These are phyloP conservation scores for Irpex rosettiformis DNA, from an alignment of 1,284 basidiomycete genomes.

Conservation along the genomic window DNA sequence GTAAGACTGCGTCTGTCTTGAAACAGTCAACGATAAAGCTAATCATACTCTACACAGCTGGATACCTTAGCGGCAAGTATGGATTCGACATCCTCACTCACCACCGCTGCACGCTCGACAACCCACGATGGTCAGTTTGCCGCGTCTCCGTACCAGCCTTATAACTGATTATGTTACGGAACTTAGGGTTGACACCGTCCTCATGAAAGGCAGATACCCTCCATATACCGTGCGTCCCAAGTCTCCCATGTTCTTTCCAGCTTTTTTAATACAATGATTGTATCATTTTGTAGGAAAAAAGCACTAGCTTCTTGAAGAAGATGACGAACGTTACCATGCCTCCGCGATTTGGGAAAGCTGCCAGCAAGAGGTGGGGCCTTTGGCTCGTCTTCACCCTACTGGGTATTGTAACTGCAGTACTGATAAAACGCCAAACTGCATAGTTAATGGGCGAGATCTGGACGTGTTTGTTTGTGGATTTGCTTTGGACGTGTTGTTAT, in stretches of 20 bases:
- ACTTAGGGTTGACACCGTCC: constrained; percentile 18
- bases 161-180: neutral
- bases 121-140: constrained; percentile 49
- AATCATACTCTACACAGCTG: constrained; percentile 38
- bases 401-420: constrained; percentile 10
- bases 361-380: constrained; percentile 17
- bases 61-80: constrained; percentile 61
- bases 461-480: neutral
- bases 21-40: neutral
- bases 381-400: constrained; percentile 15
- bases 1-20: constrained; percentile 38
- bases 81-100: constrained; percentile 72
- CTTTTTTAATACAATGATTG: neutral
- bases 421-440: constrained; percentile 7
- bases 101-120: constrained; percentile 55
- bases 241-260: too few relatives aligned
- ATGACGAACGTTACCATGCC: constrained; percentile 13
- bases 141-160: neutral
- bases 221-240: constrained; percentile 20
- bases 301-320: neutral
- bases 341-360: constrained; percentile 1
- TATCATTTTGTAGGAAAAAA: neutral
- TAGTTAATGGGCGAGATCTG: neutral
- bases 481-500: neutral
- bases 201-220: constrained; percentile 20